These are phyloP conservation scores for Millerago galiae DNA, from an alignment of 805 yeast genomes.

Conservation along the genomic window DNA sequence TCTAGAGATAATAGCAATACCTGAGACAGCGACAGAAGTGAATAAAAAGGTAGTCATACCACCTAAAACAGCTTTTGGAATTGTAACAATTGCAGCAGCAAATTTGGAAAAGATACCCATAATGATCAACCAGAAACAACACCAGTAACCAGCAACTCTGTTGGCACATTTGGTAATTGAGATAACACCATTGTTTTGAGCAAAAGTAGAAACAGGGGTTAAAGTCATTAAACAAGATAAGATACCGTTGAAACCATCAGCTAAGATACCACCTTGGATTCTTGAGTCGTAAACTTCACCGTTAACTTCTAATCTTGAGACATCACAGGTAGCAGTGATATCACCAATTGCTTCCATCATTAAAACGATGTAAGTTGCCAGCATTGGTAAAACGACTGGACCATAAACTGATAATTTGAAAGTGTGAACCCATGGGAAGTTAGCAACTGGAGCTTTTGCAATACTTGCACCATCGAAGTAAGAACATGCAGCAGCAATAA, in stretches of 20 bases:
- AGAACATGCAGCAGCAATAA: conserved; percentile 86
- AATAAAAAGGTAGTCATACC: conserved; percentile 84
- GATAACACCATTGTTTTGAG: conserved; percentile 94
- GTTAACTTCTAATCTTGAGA: conserved; percentile 76
- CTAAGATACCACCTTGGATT: conserved; percentile 88
- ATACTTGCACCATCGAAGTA: conserved; percentile 59
- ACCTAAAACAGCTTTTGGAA: conserved; percentile 75
- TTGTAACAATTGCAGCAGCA: conserved; percentile 82
- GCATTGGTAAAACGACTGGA: conserved; percentile 78
- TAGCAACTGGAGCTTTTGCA: conserved; percentile 69
- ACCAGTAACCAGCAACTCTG: conserved; percentile 73
- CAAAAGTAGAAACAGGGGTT: conserved; percentile 90
- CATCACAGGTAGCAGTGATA: conserved; percentile 90
- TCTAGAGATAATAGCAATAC: conserved; percentile 55
- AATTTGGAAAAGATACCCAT: conserved; percentile 89
- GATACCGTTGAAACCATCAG: conserved; percentile 79
- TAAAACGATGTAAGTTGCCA: conserved; percentile 74
- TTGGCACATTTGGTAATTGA: conserved; percentile 89
- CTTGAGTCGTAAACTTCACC: conserved; percentile 78
- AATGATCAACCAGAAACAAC: conserved; percentile 69
- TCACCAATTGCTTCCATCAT: conserved; percentile 96
- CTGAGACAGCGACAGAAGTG: conserved; percentile 71
- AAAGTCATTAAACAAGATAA: conserved; percentile 73
- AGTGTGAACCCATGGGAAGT: conserved; percentile 85
- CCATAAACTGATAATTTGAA: conserved; percentile 73